A percentile compares a stretch with the other conserved stretches of the same genome.
phyloP scores from a whole-genome alignment of 805 yeast species.

The Ogataea philodendri region DNA sequence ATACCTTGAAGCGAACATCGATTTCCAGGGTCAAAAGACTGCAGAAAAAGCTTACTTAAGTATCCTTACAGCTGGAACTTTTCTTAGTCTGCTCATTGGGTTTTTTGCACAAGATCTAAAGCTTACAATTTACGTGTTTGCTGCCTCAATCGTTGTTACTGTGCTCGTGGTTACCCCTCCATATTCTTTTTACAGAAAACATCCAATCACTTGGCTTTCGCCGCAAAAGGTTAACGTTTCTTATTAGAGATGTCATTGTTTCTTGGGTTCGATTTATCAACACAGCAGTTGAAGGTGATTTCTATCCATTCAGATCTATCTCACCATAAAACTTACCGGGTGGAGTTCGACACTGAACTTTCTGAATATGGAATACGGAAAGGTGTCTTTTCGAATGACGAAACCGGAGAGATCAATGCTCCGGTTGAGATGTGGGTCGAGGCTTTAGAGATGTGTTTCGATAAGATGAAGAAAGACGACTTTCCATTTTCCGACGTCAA shows the following conservation, averaged over 20 bases:
- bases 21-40: constrained; percentile 52
- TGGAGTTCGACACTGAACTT: constrained; percentile 70
- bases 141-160: constrained; percentile 34
- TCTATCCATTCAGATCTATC: constrained; percentile 55
- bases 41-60: constrained; percentile 35
- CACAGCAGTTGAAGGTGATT: constrained; percentile 82
- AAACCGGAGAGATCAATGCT: constrained; percentile 61
- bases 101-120: constrained; percentile 44
- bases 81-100: constrained; percentile 48
- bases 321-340: constrained; percentile 54
- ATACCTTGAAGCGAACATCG: constrained; percentile 37
- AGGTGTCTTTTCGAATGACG: constrained; percentile 63
- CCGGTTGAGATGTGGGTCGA: constrained; percentile 93
- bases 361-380: constrained; percentile 62
- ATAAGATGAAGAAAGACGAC: constrained; percentile 43
- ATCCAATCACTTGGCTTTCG: constrained; percentile 48
- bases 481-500: constrained; percentile 60
- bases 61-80: constrained; percentile 33
- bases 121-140: constrained; percentile 39
- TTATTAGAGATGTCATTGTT: constrained; percentile 33
- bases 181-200: constrained; percentile 52
- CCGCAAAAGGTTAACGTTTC: constrained; percentile 16
- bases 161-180: constrained; percentile 51
- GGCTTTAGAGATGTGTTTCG: constrained; percentile 66
- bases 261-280: constrained; percentile 83